These are phyloP conservation scores for Phytopythium kandeliae DNA, from an alignment of 352 stramenopile genomes.

Conservation along the genomic window DNA sequence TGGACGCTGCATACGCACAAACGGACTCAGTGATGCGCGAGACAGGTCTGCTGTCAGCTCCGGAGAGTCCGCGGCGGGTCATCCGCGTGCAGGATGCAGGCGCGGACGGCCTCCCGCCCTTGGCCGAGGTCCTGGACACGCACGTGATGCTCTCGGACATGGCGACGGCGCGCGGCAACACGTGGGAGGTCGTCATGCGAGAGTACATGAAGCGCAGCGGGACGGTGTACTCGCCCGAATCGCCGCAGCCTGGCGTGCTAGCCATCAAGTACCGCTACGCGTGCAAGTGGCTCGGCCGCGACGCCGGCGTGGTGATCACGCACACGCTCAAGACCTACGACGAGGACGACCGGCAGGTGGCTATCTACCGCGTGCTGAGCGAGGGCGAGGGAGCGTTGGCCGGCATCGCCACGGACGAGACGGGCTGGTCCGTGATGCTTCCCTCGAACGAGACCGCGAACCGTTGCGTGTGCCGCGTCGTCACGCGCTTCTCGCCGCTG, in stretches of 20 bases:
- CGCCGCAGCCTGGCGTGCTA: conserved; percentile 17
- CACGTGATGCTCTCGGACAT: conserved; percentile 11
- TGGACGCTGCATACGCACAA: conserved; percentile 15
- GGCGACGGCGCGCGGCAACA: conserved; percentile 11
- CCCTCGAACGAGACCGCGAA: neutral
- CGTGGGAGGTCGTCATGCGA: conserved; percentile 16
- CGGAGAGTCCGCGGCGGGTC: conserved; percentile 6
- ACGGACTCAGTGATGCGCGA: conserved; percentile 4
- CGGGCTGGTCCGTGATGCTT: conserved; percentile 6
- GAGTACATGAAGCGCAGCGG: conserved; percentile 10
- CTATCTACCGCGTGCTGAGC: conserved; percentile 23
- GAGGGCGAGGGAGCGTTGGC: conserved; percentile 22
- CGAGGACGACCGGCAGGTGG: conserved; percentile 15
- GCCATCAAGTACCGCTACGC: conserved; percentile 15
- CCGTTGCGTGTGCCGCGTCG: neutral
- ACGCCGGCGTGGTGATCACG: neutral
- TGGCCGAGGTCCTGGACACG: conserved; percentile 19
- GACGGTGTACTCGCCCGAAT: conserved; percentile 9
- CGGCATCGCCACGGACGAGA: conserved; percentile 19
- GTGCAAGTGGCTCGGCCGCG: conserved; percentile 3
- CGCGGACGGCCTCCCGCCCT: conserved; percentile 8
- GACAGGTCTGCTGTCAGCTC: neutral
- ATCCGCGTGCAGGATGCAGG: neutral
- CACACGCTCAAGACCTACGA: neutral
- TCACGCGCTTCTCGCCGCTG: conserved; percentile 1